A percentile compares a stretch with the other conserved stretches of the same genome.
Evolutionary conservation across 2,329 filamentous ascomycete genomes (phyloP).

Genomic region (Zymoseptoria crescenta): DNA sequence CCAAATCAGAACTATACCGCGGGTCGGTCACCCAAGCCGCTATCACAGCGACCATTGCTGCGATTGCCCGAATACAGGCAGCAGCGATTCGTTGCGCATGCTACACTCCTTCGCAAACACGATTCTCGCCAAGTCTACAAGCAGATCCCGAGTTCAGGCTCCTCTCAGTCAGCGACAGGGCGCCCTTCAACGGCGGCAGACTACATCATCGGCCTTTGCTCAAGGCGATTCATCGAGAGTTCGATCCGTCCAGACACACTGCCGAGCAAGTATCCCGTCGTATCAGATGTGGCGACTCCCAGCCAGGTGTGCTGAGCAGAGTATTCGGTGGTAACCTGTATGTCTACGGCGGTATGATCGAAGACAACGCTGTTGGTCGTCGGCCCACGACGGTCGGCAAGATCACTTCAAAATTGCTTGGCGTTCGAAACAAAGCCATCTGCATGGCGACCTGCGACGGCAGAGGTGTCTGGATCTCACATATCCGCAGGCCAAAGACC

Average conservation of each 20-base stretch:
- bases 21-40: slow-evolving; percentile 34
- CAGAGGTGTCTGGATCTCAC: slow-evolving; percentile 38
- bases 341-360: slow-evolving; percentile 37
- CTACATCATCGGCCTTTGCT: slow-evolving; percentile 34
- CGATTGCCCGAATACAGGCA: slow-evolving; percentile 31
- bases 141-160: slow-evolving; percentile 23
- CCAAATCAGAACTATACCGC: slow-evolving; percentile 37
- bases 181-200: slow-evolving; percentile 33
- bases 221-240: slow-evolving; percentile 34
- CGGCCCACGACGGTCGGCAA: slow-evolving; percentile 7
- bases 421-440: slow-evolving; percentile 27
- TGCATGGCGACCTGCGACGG: slow-evolving; percentile 35
- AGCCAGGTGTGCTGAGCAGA: slow-evolving; percentile 35
- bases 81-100: slow-evolving; percentile 15
- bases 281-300: slow-evolving; percentile 37
- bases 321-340: slow-evolving; percentile 30
- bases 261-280: slow-evolving; percentile 36
- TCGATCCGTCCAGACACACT: slow-evolving; percentile 30
- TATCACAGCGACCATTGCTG: slow-evolving; percentile 31
- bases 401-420: slow-evolving; percentile 28
- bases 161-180: slow-evolving; percentile 30
- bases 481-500: slow-evolving; percentile 33
- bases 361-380: slow-evolving; percentile 22
- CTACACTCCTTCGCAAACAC: background rate
- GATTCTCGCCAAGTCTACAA: slow-evolving; percentile 17